These are phyloP conservation scores for Tetraselmis striata DNA, from an alignment of 139 green algal species.

Conservation along the genomic window DNA sequence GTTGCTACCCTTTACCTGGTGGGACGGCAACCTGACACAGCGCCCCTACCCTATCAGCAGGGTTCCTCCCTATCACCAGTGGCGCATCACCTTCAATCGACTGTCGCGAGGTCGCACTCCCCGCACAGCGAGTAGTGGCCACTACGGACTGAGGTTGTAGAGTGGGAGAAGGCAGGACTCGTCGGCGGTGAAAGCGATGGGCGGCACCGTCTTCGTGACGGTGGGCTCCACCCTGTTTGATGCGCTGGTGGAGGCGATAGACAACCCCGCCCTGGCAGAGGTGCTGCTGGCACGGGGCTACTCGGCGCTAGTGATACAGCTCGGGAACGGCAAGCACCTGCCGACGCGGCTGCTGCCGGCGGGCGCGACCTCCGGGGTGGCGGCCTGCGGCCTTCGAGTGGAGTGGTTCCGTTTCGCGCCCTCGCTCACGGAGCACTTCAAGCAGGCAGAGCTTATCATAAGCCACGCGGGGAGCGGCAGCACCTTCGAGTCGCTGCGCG, in stretches of 20 bases:
- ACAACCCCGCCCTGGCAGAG: not conserved
- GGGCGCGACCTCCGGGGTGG: not conserved
- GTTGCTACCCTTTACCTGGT: too few species aligned
- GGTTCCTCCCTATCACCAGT: too few species aligned
- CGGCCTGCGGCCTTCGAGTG: not conserved
- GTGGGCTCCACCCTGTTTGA: slow-evolving; percentile 15
- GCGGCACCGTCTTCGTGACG: slow-evolving; percentile 6
- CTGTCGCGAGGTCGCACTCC: too few species aligned
- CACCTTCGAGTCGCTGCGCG: slow-evolving; percentile 10
- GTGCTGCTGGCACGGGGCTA: not conserved
- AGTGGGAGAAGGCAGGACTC: too few species aligned
- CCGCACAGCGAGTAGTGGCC: too few species aligned
- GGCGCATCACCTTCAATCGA: too few species aligned
- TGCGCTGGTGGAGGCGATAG: not conserved
- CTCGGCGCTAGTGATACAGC: not conserved
- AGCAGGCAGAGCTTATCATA: slow-evolving; percentile 7
- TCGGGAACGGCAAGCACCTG: not conserved
- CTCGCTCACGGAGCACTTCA: not conserved
- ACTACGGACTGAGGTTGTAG: too few species aligned
- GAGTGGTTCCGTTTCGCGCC: slow-evolving; percentile 1
- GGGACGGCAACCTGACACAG: too few species aligned
- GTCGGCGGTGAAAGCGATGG: too few species aligned
- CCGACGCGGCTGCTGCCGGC: not conserved
- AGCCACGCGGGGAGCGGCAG: slow-evolving; percentile 4
- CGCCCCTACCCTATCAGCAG: too few species aligned